Evolutionary conservation across 768 basidiomycete species (phyloP), one percentile per base, ranked within the genome.

Genomic region (Suillus luteus): DNA sequence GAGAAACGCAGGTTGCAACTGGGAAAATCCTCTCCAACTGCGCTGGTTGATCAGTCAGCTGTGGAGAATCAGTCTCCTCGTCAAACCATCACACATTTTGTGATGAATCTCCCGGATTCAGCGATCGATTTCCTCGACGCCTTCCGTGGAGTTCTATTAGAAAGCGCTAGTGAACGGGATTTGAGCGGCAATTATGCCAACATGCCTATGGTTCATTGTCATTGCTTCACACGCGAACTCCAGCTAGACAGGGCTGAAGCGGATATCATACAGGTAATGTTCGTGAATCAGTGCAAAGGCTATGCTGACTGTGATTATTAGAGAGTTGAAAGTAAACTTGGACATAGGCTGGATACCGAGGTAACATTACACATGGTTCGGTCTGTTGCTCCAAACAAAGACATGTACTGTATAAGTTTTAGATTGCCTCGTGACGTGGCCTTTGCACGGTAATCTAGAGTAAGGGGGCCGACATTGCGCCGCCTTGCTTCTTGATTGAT

Each of bases 381-480:
- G 62, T 90, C 91, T 11, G 97, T 99, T 11, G 95, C 97, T 1
- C 96, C 96, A 8, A 91, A 87, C 77, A 99, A 99, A 78, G 90
- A 95, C 71, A 98, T 99, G 96, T 99, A 96, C 75, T 96, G 96
- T 76, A 85, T 99, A 61, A 91, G 91, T 75, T 99, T 99, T 82
- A 76, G 86, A 66, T 79, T 93, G 10, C 88, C 89, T 22, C 73
- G 72, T 52, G 75, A 71, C 43, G 79, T 80, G 10, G 83, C 82
- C 5, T 79, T 74, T 59, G 72, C 59, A 19, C 55, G 61, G 27
- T 71, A 60, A 71, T 63, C 44, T 44, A 58, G 49, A 52, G 15
- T 33, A 19, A 60, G 51, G 33, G 59, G 52, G 37, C 55, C 24
- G 60, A n/a, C 24, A 12, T 7, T 31, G 31, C 31, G 31, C 31